Evolutionary conservation across 352 stramenopile species (phyloP).

Genomic region (Pythium angustatum): DNA sequence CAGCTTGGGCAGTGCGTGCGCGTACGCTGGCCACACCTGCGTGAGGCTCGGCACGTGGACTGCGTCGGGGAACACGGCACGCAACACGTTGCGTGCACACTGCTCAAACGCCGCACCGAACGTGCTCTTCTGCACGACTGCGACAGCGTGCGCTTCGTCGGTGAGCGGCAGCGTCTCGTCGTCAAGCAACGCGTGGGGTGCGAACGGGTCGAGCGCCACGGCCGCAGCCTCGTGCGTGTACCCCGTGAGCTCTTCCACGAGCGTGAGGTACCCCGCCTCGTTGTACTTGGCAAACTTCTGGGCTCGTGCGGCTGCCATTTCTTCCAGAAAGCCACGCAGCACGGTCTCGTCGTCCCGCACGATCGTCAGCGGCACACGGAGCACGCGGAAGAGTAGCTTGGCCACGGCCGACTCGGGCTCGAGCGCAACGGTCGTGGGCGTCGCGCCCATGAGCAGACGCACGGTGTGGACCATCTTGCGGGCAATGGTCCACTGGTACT

Average conservation of each 20-base stretch:
- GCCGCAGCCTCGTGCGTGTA: conserved; percentile 42
- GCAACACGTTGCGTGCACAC: conserved; percentile 18
- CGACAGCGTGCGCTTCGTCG: conserved; percentile 28
- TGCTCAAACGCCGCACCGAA: conserved; percentile 12
- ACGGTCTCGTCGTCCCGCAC: conserved; percentile 3
- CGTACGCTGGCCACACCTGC: conserved; percentile 50
- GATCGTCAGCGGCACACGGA: conserved; percentile 30
- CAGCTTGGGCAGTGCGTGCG: conserved; percentile 51
- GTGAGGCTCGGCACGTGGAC: conserved; percentile 11
- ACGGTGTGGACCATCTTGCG: conserved; percentile 59
- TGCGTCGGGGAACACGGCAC: conserved; percentile 11
- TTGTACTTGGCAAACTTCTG: conserved; percentile 66
- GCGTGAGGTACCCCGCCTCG: conserved; percentile 34
- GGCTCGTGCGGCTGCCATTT: conserved; percentile 48
- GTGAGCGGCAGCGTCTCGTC: conserved; percentile 8
- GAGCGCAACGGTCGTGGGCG: conserved; percentile 25
- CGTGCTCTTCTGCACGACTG: conserved; percentile 4
- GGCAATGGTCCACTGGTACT: conserved; percentile 52
- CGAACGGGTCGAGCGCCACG: conserved; percentile 17
- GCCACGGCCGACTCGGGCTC: conserved; percentile 47
- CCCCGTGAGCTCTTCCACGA: conserved; percentile 51
- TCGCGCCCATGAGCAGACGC: conserved; percentile 41
- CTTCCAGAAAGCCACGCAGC: conserved; percentile 44
- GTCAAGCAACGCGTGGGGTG: conserved; percentile 16
- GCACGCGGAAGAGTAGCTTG: conserved; percentile 61